Evolutionary conservation across 805 yeast genomes (phyloP).

Genomic region (Starmerella ratchasimensis): DNA sequence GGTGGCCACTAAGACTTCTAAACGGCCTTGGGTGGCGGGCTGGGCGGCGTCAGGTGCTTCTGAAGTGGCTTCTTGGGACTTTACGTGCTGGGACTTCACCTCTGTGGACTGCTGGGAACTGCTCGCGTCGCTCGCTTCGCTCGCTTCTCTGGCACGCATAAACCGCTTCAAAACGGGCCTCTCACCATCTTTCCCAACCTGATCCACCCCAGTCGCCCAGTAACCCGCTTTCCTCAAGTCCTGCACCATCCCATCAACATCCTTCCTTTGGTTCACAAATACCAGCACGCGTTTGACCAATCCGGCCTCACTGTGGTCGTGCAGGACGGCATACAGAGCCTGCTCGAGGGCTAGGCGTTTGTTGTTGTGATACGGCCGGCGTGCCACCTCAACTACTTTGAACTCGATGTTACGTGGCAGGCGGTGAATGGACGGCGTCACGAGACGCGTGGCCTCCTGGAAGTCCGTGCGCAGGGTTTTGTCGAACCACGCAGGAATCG

Average conservation of each 20-base stretch:
- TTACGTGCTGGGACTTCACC: no score
- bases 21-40: constrained; percentile 8
- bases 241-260: constrained; percentile 45
- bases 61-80: no score
- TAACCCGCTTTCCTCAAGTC: constrained; percentile 41
- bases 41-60: no score
- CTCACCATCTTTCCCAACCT: constrained; percentile 36
- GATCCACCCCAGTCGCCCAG: constrained; percentile 47
- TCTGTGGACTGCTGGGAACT: no score
- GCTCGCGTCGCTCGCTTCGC: no score
- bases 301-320: constrained; percentile 70
- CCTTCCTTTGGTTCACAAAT: constrained; percentile 64
- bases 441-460: constrained; percentile 51
- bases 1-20: constrained; percentile 60
- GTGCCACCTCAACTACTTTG: constrained; percentile 59
- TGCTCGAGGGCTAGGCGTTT: constrained; percentile 78
- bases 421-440: constrained; percentile 72
- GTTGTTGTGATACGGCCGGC: constrained; percentile 71
- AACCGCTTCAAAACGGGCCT: no score
- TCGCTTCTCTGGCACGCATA: no score
- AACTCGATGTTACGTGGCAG: constrained; percentile 66
- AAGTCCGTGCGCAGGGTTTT: constrained; percentile 44
- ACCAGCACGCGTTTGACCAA: constrained; percentile 66
- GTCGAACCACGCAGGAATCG: constrained; percentile 69
- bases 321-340: constrained; percentile 68